Evolutionary conservation across 352 stramenopile genomes (phyloP), one percentile per base, ranked within the genome.

Genomic region (Phytopythium boreale): DNA sequence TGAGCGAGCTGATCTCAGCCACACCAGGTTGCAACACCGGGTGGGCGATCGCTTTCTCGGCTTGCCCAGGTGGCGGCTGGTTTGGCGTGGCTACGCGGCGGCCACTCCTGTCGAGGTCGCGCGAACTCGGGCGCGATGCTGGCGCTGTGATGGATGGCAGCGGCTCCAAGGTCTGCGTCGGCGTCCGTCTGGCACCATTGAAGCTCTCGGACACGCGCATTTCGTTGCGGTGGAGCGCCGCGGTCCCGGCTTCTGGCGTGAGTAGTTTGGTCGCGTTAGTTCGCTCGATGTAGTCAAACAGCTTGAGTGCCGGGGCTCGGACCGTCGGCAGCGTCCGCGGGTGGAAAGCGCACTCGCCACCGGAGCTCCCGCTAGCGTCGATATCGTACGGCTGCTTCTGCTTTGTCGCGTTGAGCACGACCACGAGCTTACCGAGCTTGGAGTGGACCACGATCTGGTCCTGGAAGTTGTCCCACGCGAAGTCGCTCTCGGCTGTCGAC

Each of bases 371-470:
- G 4, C 22, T 24, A 11, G 12, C 27, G 17, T 2, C 19, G 10
- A 4, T 17, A 39, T 36, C 15, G 8, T n/a, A n/a, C 46, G 22
- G 9, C 46, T 31, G n/a, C 56, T n/a, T n/a, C n/a, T 43, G 34
- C 49, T 24, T 37, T 19, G 15, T 52, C 2, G 82, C 80, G 24
- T 73, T 49, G 17, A 91, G 56, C 11, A 31, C 62, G 14, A 92
- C 52, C 8, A 72, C 64, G 22, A 92, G 66, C n/a, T 70, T 78
- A 19, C 77, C 71, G 4, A 89, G 63, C n/a, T 71, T 75, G 2
- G 73, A 86, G 59, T 92, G 79, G 27, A 92, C 69, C 29, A 81
- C 71, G 24, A 92, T 46, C 51, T 87, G 79, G 61, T 92, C 82
- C 51, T 88, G 82, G 56, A 92, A 92, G 31, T 92, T 80, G 34